Conservation (phyloP, 768 basidiomycete genomes). For the Asterophora lycoperdoides region DNA sequence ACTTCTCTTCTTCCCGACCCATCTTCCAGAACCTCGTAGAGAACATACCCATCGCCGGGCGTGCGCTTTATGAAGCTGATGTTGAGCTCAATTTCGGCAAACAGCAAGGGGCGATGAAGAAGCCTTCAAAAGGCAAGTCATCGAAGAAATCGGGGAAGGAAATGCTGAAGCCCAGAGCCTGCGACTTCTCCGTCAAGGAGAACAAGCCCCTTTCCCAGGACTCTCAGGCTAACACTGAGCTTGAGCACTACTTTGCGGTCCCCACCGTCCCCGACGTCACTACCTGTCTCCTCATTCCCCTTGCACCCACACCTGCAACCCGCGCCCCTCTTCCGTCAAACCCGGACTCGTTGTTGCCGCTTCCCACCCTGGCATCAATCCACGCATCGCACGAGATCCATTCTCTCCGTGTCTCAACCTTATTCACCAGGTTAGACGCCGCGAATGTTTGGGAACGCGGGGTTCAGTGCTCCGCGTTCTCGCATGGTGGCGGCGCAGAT, state of each 20-base stretch:
- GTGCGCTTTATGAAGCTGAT: constrained; percentile 73
- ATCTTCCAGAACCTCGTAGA: constrained; percentile 78
- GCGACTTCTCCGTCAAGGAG: constrained; percentile 14
- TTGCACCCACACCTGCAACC: constrained; percentile 68
- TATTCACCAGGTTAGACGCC: constrained; percentile 69
- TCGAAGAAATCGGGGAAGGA: constrained; percentile 26
- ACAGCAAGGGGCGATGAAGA: constrained; percentile 31
- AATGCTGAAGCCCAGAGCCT: constrained; percentile 29
- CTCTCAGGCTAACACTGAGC: constrained; percentile 23
- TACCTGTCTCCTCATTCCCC: constrained; percentile 69
- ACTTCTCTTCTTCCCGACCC: constrained; percentile 68
- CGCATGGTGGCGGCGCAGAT: constrained; percentile 33
- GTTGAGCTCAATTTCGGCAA: constrained; percentile 55
- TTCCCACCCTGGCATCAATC: constrained; percentile 46
- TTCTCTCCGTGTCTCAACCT: constrained; percentile 56
- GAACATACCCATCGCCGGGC: constrained; percentile 72
- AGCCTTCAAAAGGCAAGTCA: constrained; percentile 22
- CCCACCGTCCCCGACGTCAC: constrained; percentile 38
- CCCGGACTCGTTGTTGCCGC: constrained; percentile 42
- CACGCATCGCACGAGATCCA: constrained; percentile 55
- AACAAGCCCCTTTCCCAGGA: constrained; percentile 6
- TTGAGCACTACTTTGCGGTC: constrained; percentile 62
- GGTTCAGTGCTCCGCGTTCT: constrained; percentile 59
- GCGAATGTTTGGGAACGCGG: constrained; percentile 64
- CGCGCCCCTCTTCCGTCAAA: constrained; percentile 53